Conservation (phyloP, 1,284 basidiomycete genomes). For the Sphagnurus paluster region DNA sequence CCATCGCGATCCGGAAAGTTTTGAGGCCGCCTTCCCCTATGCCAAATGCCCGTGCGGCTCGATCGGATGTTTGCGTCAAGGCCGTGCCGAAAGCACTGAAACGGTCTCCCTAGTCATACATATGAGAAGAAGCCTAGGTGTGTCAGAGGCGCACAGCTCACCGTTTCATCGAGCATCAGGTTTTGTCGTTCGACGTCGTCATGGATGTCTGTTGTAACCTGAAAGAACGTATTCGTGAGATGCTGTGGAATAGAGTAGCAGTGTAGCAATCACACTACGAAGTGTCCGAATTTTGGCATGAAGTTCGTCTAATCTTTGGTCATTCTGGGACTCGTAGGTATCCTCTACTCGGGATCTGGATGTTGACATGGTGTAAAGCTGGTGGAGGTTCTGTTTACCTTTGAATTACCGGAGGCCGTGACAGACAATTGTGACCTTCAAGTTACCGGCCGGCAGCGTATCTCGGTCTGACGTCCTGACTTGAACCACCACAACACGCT, state of each 20-base stretch:
- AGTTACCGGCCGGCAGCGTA: no score
- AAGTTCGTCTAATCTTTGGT: conserved; percentile 76
- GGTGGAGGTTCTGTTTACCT: background rate
- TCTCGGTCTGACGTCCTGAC: no score
- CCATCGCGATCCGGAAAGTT: conserved; percentile 64
- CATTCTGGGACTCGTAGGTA: conserved; percentile 79
- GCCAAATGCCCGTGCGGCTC: conserved; percentile 71
- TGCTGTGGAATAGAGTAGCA: conserved; percentile 4
- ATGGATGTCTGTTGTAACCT: conserved; percentile 79
- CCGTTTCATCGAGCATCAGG: conserved; percentile 70
- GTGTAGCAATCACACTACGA: conserved; percentile 56
- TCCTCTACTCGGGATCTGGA: conserved; percentile 51
- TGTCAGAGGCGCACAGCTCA: conserved; percentile 33
- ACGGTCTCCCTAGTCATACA: conserved; percentile 50
- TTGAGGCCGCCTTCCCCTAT: conserved; percentile 62
- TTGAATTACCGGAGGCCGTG: background rate
- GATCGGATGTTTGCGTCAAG: conserved; percentile 61
- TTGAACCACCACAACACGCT: no score
- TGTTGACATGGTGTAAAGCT: conserved; percentile 30
- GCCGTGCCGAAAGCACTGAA: conserved; percentile 65
- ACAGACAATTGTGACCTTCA: background rate
- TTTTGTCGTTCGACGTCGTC: conserved; percentile 83
- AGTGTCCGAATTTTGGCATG: conserved; percentile 79
- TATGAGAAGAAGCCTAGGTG: background rate
- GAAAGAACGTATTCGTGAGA: conserved; percentile 2